Evolutionary conservation across 345 rosid species (phyloP).

Genomic region (Acer campestre): DNA sequence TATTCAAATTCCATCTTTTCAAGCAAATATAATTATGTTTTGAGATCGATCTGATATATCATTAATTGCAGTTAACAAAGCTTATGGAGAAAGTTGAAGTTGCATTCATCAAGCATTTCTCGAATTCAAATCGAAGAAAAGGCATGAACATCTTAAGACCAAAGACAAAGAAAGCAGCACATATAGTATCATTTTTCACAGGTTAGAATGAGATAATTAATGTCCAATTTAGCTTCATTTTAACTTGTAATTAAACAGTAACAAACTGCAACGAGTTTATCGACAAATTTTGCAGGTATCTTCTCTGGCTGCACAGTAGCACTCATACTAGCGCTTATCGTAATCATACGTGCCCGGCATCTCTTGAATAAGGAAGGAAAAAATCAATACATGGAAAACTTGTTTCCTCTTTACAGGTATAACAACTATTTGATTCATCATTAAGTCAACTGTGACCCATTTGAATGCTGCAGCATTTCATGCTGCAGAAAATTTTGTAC

Average conservation of each 20-base stretch:
- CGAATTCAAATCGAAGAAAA: slow-evolving; percentile 11
- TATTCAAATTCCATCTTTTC: no score
- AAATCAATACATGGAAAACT: slow-evolving; percentile 1
- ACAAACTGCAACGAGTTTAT: no score
- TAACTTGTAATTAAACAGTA: no score
- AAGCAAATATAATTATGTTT: no score
- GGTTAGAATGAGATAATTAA: not conserved
- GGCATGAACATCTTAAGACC: slow-evolving; percentile 14
- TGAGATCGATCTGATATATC: no score
- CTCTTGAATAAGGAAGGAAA: slow-evolving; percentile 5
- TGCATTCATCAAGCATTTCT: slow-evolving; percentile 20
- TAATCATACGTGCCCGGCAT: not conserved
- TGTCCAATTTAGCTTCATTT: not conserved
- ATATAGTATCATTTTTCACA: not conserved
- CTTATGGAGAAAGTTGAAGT: slow-evolving; percentile 17
- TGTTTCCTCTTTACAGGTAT: slow-evolving; percentile 13
- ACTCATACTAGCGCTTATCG: slow-evolving; percentile 1
- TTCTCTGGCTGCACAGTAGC: slow-evolving; percentile 2
- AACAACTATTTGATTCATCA: no score
- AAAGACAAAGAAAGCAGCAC: slow-evolving; percentile 4
- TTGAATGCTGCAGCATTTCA: not conserved
- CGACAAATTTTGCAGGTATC: not conserved
- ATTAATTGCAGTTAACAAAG: slow-evolving; percentile 2
- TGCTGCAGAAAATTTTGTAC: not conserved
- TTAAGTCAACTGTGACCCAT: no score